These are phyloP conservation scores for Ambrosia trifida DNA, from an alignment of 129 eudicot genomes.

Conservation along the genomic window DNA sequence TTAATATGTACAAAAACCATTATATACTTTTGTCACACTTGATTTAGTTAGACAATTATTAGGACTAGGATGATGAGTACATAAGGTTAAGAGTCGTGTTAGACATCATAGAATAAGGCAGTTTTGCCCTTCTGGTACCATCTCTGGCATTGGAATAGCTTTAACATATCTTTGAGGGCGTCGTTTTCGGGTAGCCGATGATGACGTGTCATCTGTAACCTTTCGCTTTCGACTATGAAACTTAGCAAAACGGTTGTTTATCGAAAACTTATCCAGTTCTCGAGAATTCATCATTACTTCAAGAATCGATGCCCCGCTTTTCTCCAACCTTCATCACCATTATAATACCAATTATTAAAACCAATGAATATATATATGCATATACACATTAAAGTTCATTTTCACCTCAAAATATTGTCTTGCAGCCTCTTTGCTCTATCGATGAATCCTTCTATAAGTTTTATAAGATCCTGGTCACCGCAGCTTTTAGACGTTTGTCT, in stretches of 20 bases:
- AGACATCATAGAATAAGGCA: conserved; percentile 62
- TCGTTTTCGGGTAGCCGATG: conserved; percentile 25
- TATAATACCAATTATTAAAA: conserved; percentile 5
- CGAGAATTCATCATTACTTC: conserved; percentile 55
- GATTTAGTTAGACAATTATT: conserved; percentile 31
- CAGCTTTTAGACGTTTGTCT: conserved; percentile 44
- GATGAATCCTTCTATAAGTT: conserved; percentile 43
- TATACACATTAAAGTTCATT: neutral
- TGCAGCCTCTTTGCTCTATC: conserved; percentile 48
- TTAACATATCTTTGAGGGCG: conserved; percentile 51
- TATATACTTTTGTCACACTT: conserved; percentile 29
- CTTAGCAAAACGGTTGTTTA: conserved; percentile 70
- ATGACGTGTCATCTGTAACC: conserved; percentile 32
- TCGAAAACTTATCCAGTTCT: conserved; percentile 62
- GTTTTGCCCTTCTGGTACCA: conserved; percentile 49
- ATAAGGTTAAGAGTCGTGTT: conserved; percentile 4
- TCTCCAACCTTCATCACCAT: conserved; percentile 65
- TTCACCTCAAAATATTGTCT: conserved; percentile 52
- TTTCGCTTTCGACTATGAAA: conserved; percentile 47
- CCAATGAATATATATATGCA: neutral
- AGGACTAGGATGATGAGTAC: conserved; percentile 18
- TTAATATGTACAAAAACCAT: conserved; percentile 44
- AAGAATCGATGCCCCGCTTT: conserved; percentile 41
- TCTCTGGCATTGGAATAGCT: conserved; percentile 55
- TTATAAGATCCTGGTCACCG: conserved; percentile 27